Evolutionary conservation across 2,329 filamentous ascomycete genomes (phyloP).

Genomic region (Bipolaris zeicola): DNA sequence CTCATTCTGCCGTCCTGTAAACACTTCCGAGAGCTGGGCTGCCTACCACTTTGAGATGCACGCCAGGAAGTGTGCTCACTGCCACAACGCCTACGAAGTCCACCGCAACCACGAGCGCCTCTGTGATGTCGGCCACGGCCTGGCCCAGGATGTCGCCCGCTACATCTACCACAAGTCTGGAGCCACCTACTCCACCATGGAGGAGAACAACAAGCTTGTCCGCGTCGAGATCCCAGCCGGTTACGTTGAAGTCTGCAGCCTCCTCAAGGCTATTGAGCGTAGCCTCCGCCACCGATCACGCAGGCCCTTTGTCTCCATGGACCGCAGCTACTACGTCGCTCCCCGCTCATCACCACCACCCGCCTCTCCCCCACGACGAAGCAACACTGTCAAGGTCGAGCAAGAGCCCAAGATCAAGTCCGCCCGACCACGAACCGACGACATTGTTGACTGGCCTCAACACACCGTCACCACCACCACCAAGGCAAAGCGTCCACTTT

Average conservation of each 20-base stretch:
- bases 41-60: conserved; percentile 57
- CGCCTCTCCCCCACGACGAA: conserved; percentile 30
- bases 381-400: conserved; percentile 42
- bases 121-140: conserved; percentile 51
- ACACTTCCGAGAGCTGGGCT: conserved; percentile 52
- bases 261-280: conserved; percentile 52
- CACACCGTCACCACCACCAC: conserved; percentile 4
- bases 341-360: conserved; percentile 38
- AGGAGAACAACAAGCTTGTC: conserved; percentile 51
- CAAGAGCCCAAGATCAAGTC: conserved; percentile 34
- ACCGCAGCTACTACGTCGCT: conserved; percentile 51
- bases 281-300: conserved; percentile 44
- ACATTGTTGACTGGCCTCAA: conserved; percentile 48
- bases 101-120: conserved; percentile 49
- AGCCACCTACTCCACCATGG: conserved; percentile 42
- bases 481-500: conserved; percentile 25
- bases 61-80: conserved; percentile 52
- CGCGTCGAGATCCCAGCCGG: conserved; percentile 53
- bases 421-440: conserved; percentile 42
- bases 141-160: conserved; percentile 53
- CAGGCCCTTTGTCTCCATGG: conserved; percentile 52
- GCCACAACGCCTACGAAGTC: conserved; percentile 53
- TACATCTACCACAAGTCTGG: conserved; percentile 51
- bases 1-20: conserved; percentile 50
- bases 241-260: conserved; percentile 49